Base-by-base conservation (phyloP, 192 early-diverging fungal genomes). In the Entophlyctis helioformis region DNA sequence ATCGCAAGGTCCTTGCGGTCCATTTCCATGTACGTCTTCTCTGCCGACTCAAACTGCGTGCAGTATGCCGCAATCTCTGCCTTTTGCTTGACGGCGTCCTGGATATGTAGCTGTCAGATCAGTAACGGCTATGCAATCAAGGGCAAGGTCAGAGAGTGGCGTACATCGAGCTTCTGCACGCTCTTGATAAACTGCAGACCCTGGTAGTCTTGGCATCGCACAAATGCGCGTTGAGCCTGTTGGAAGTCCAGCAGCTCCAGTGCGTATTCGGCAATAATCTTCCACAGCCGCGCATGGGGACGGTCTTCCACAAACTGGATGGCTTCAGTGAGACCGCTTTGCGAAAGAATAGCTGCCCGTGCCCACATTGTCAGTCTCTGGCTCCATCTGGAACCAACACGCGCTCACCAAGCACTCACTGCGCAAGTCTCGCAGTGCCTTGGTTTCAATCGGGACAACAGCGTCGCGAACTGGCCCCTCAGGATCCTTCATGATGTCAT, bases 1-100 rank as follows among this genome's bases (percentile, higher is more conserved):
- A 78, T 58, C 2, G 76, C 76, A 4, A 78, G 51, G 47, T 78
- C 76, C 39, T 69, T 71, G 16, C 76, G 60, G 45, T 78, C 76
- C 65, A 67, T 65, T 27, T 72, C 71, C 15, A 76, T 38, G 32
- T 78, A 78, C 16, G 66, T 21, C 33, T 62, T 57, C 42, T 78
- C 76, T 0, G 76, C 69, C 11, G 47, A 26, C 12, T 76, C 72
- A 28, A 60, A 54, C 18, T 73, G 53, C 2, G 59, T 52, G 36
- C 67, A 71, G 44, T 63, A 72, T 11, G 60, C 54, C 11, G 64
- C 66, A 21, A 78, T 50, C 44, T 76, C 76, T 0, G 76, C 76
- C 1, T 44, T 38, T 42, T 78, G 69, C 33, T 71, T 78, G n/a
- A 35, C 21, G 33, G 51, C 48, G 44, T 78, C 72, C 65, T 73